Evolutionary conservation across 2,329 filamentous ascomycete species (phyloP).

Genomic region (Dothistroma pini): DNA sequence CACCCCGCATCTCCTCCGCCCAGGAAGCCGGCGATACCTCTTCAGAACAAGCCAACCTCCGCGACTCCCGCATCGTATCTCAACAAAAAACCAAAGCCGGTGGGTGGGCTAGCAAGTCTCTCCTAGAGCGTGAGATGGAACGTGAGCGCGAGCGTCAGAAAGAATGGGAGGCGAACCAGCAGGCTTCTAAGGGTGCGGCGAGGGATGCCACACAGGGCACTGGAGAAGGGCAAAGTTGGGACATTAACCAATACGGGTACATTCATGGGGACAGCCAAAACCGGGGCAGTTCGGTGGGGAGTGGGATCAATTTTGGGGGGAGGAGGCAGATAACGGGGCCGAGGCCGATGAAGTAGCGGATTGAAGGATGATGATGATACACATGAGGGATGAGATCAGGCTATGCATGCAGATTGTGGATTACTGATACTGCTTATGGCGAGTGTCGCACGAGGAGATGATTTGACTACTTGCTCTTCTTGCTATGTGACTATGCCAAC

Average conservation of each 20-base stretch:
- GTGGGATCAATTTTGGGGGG: conserved; percentile 59
- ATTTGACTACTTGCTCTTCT: background rate
- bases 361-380: background rate
- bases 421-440: background rate
- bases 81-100: conserved; percentile 60
- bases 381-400: background rate
- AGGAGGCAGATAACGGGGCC: conserved; percentile 77
- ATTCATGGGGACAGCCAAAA: conserved; percentile 75
- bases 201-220: conserved; percentile 58
- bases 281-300: conserved; percentile 57
- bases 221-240: conserved; percentile 68
- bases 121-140: conserved; percentile 78
- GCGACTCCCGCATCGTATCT: conserved; percentile 56
- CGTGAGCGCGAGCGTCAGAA: conserved; percentile 70
- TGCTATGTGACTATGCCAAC: background rate
- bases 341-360: conserved; percentile 54
- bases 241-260: conserved; percentile 72
- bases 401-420: background rate
- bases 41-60: conserved; percentile 54
- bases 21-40: conserved; percentile 47
- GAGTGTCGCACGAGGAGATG: background rate
- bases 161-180: conserved; percentile 76
- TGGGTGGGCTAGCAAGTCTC: conserved; percentile 63
- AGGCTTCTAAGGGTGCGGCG: conserved; percentile 56
- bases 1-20: conserved; percentile 34